Conservation (phyloP, 2,329 filamentous ascomycete genomes). For the Aspergillus hortae region DNA sequence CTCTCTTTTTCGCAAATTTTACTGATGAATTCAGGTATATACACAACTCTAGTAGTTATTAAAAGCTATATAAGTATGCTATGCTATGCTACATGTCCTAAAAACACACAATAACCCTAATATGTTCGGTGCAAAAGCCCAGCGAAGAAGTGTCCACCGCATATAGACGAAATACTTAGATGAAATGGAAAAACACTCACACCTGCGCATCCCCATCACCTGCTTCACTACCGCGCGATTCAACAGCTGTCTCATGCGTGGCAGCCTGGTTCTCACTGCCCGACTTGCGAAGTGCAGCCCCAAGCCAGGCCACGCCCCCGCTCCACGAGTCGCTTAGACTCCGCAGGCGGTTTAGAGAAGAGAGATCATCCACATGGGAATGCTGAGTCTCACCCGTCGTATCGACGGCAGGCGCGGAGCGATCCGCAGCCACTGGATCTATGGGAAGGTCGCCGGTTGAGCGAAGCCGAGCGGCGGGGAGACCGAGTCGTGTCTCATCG, state of each 20-base stretch:
- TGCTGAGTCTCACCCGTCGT: conserved; percentile 11
- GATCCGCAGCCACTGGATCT: conserved; percentile 17
- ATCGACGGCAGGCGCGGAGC: conserved; percentile 20
- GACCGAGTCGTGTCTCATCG: conserved; percentile 15
- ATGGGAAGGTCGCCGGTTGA: conserved; percentile 20
- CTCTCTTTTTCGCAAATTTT: too few relatives aligned
- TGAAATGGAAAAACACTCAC: neutral
- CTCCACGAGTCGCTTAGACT: conserved; percentile 38
- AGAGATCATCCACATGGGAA: conserved; percentile 12
- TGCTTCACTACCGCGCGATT: conserved; percentile 1
- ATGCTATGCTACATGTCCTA: neutral
- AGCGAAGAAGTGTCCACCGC: neutral
- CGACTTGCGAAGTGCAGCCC: conserved; percentile 26
- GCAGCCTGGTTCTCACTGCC: conserved; percentile 2
- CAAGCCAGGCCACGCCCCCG: conserved; percentile 34
- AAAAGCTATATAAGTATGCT: neutral
- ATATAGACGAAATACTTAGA: neutral
- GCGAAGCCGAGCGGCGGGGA: conserved; percentile 26
- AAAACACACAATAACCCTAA: neutral
- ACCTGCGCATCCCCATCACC: conserved; percentile 3
- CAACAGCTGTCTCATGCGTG: neutral
- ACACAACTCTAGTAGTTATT: neutral
- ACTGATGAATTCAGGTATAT: neutral
- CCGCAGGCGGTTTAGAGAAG: conserved; percentile 25
- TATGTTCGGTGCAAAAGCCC: neutral